phyloP scores from a whole-genome alignment of 176 grass and related monocot species.

The Typha latifolia region DNA sequence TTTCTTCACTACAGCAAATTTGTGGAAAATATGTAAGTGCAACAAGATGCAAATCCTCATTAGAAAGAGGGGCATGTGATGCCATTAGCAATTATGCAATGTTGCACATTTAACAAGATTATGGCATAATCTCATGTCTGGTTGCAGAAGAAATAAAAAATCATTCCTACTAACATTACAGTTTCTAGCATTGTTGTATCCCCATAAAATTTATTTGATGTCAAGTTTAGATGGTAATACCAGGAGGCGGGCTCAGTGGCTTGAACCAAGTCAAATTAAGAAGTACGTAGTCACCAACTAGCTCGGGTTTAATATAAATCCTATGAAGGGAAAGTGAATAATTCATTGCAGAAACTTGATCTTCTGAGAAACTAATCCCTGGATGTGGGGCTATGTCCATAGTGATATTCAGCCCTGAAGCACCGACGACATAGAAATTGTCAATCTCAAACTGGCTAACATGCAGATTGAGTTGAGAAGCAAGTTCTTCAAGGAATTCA shows the following conservation, averaged over 20 bases:
- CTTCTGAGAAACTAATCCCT: conserved; percentile 69
- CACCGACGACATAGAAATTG: conserved; percentile 97
- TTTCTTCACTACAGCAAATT: too few species aligned
- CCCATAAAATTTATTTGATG: neutral
- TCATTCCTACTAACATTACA: too few species aligned
- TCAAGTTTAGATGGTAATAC: conserved; percentile 37
- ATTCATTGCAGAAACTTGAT: conserved; percentile 62
- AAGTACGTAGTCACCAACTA: conserved; percentile 83
- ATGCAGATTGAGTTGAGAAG: conserved; percentile 55
- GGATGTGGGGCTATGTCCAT: conserved; percentile 87
- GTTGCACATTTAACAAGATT: too few species aligned
- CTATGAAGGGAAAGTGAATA: conserved; percentile 57
- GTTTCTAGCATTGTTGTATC: neutral
- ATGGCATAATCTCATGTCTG: too few species aligned
- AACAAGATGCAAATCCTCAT: too few species aligned
- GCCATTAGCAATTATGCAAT: too few species aligned
- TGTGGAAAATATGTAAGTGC: too few species aligned
- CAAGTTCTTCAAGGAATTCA: conserved; percentile 72
- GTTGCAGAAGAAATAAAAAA: too few species aligned
- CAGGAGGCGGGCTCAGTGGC: conserved; percentile 50
- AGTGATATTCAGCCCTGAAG: conserved; percentile 92
- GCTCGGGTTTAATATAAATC: conserved; percentile 57
- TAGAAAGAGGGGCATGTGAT: too few species aligned
- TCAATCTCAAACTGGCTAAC: conserved; percentile 74
- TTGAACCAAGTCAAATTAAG: conserved; percentile 93